Base-by-base conservation (phyloP, 805 yeast genomes). In the Candida vaughaniae region DNA sequence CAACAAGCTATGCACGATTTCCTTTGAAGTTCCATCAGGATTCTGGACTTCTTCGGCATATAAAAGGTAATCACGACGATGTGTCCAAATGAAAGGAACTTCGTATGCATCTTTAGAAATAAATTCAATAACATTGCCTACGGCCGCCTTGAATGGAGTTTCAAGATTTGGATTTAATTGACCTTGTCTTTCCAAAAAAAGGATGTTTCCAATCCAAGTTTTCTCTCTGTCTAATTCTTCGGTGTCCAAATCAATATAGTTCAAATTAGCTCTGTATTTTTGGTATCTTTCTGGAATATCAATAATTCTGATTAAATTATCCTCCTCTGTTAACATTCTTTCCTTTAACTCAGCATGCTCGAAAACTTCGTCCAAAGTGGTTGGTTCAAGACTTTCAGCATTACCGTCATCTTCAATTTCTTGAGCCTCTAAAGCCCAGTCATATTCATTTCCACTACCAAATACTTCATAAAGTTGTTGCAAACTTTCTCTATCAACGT, bases 381-480 rank as follows among this genome's bases (percentile, higher is more conserved):
- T 70, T 19, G 79, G 71, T 30, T 69, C 80, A n/a, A 67, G 66
- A 32, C 70, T 74, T n/a, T 77, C 80, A 25, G 62, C 68, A 40
- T 65, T 60, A 22, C 77, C 78, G 18, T 66, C 77, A 33, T 75
- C 82, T 48, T 76, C 82, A 38, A 70, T 73, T 43, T 77, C 80
- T 63, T 90, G 96, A 19, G 87, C 93, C 53, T 88, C 96, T 38
- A 93, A 69, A 9, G 99, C 99, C 98, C 99, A 93, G 39, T 87
- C 96, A 61, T 93, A 93, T 55, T 91, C 97, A 46, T 82, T 89
- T 35, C 99, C 99, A 59, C 89, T 95, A 47, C 99, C 99, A 57
- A 93, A 93, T 10, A 93, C 87, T 58, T 93, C 99, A 53, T 81
- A 89, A 55, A 93, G 77, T 60, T 91, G 97, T 53, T 88, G 93